Evolutionary conservation across 73 alveolate species (phyloP).

Genomic region (Symbiodinium natans): DNA sequence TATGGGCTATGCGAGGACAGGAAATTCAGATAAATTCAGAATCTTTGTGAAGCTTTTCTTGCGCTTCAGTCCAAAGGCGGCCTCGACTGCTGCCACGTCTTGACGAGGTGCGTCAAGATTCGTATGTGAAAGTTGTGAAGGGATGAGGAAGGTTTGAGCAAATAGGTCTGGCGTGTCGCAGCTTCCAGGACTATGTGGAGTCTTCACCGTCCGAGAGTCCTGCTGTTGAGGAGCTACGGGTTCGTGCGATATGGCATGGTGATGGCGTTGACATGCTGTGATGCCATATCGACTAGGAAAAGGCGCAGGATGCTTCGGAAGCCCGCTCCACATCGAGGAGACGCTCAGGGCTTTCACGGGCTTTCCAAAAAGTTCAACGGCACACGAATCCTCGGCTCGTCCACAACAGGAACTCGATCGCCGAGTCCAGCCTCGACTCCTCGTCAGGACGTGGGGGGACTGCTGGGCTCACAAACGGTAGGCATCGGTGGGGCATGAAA

Average conservation of each 20-base stretch:
- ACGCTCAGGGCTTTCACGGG: neutral
- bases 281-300: too few relatives aligned
- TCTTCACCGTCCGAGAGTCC: neutral
- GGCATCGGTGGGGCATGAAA: too few relatives aligned
- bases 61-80: neutral
- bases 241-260: too few relatives aligned
- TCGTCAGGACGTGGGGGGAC: too few relatives aligned
- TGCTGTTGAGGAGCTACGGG: neutral
- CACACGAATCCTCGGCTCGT: too few relatives aligned
- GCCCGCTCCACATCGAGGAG: neutral
- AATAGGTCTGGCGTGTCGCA: neutral
- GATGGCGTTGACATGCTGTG: too few relatives aligned
- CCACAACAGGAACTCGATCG: neutral
- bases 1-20: conserved; percentile 44
- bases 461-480: too few relatives aligned
- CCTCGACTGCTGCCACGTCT: conserved; percentile 4
- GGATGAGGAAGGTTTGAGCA: too few relatives aligned
- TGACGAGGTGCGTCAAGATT: neutral
- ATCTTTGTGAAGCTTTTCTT: too few relatives aligned
- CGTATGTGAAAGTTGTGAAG: too few relatives aligned
- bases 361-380: too few relatives aligned
- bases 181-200: neutral
- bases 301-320: neutral
- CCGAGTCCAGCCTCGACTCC: neutral
- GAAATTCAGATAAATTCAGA: neutral